These are phyloP conservation scores for Passalora sequoiae DNA, from an alignment of 2,329 filamentous ascomycete species.

Conservation along the genomic window DNA sequence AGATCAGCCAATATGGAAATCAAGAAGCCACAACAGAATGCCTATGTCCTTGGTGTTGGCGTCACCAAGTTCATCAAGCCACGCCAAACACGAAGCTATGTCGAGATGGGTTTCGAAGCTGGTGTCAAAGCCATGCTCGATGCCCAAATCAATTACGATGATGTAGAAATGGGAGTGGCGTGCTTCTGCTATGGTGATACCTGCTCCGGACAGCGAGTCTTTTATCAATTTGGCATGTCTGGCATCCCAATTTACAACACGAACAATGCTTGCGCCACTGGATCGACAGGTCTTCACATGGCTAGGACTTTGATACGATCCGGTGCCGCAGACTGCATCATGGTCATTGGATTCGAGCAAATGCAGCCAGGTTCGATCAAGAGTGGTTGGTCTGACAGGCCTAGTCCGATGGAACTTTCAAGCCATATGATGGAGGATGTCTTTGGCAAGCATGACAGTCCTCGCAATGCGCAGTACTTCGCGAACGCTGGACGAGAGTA, in stretches of 20 bases:
- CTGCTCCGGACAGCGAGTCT: slow-evolving; percentile 72
- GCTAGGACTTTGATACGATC: slow-evolving; percentile 71
- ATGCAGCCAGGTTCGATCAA: slow-evolving; percentile 87
- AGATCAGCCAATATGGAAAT: slow-evolving; percentile 20
- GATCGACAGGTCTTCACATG: slow-evolving; percentile 81
- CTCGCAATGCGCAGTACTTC: slow-evolving; percentile 64
- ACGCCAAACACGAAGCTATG: slow-evolving; percentile 87
- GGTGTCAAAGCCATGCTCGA: slow-evolving; percentile 78
- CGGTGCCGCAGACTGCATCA: slow-evolving; percentile 70
- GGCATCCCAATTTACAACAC: slow-evolving; percentile 94
- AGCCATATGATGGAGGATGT: slow-evolving; percentile 52
- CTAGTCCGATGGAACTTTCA: slow-evolving; percentile 69
- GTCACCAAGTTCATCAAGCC: slow-evolving; percentile 99
- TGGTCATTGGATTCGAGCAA: slow-evolving; percentile 95
- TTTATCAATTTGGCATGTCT: slow-evolving; percentile 98
- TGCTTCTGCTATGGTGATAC: slow-evolving; percentile 77
- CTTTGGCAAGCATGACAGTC: slow-evolving; percentile 22
- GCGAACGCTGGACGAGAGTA: slow-evolving; percentile 94
- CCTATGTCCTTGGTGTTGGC: slow-evolving; percentile 92
- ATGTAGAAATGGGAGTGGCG: slow-evolving; percentile 90
- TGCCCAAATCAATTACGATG: slow-evolving; percentile 91
- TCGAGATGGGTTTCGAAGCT: slow-evolving; percentile 88
- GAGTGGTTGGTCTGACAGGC: slow-evolving; percentile 75
- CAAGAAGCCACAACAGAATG: slow-evolving; percentile 35
- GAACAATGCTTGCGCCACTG: slow-evolving; percentile 97